Evolutionary conservation across 306 rosid genomes (phyloP).

Genomic region (Ceratonia siliqua): DNA sequence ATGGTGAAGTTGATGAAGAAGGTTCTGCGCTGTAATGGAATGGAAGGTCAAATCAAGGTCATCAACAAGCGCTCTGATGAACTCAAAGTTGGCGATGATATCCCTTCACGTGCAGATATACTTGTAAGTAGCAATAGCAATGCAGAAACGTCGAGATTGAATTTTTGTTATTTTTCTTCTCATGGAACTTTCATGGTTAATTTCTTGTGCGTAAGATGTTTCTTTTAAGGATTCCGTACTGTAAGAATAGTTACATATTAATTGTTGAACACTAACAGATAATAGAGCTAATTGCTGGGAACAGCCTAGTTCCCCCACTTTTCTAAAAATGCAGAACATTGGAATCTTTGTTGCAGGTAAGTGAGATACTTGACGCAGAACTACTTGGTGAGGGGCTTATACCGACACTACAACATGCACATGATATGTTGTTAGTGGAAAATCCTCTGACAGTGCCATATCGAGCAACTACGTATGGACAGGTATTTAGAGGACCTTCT

Average conservation of each 20-base stretch:
- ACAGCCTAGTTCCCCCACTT: neutral
- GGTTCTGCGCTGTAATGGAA: constrained; percentile 63
- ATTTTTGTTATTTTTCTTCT: neutral
- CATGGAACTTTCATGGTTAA: neutral
- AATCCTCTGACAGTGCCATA: constrained; percentile 76
- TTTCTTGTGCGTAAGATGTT: neutral
- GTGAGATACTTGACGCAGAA: constrained; percentile 93
- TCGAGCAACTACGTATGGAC: constrained; percentile 80
- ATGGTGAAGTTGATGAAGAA: constrained; percentile 92
- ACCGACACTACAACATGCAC: constrained; percentile 88
- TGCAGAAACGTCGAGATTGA: constrained; percentile 6
- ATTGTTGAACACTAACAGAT: neutral
- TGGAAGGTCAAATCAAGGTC: constrained; percentile 62
- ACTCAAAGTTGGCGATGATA: constrained; percentile 63
- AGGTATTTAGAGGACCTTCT: constrained; percentile 48
- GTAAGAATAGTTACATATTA: neutral
- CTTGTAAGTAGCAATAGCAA: constrained; percentile 55
- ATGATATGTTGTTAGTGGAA: constrained; percentile 73
- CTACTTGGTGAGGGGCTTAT: constrained; percentile 94
- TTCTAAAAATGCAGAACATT: neutral
- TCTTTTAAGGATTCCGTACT: neutral
- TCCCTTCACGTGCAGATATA: constrained; percentile 69
- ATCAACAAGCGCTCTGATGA: constrained; percentile 92
- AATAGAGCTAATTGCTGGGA: constrained; percentile 10
- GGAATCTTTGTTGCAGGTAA: constrained; percentile 56